Conservation (phyloP, 2,329 filamentous ascomycete genomes). For the Colletotrichum spaethianum region DNA sequence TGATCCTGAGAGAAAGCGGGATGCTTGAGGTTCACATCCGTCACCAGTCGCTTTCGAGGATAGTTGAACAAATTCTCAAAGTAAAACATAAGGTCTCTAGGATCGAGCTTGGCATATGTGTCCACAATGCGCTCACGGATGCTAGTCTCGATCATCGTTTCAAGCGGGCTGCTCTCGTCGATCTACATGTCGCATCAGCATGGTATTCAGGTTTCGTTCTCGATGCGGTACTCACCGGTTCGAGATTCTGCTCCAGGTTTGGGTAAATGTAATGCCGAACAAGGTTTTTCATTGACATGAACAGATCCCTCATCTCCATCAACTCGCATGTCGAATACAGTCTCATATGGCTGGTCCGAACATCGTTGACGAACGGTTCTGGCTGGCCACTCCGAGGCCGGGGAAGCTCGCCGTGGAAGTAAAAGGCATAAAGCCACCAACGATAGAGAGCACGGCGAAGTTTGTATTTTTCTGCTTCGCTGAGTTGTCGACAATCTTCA, state of each 20-base stretch:
- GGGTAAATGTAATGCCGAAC: slow-evolving; percentile 63
- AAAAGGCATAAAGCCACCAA: slow-evolving; percentile 69
- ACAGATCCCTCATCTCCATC: slow-evolving; percentile 61
- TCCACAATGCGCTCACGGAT: slow-evolving; percentile 54
- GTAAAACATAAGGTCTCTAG: slow-evolving; percentile 64
- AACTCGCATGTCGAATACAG: slow-evolving; percentile 59
- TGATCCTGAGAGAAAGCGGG: slow-evolving; percentile 61
- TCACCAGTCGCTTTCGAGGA: slow-evolving; percentile 60
- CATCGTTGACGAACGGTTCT: slow-evolving; percentile 56
- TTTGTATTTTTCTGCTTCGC: slow-evolving; percentile 58
- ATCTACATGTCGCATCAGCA: slow-evolving; percentile 17
- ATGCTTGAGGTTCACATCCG: slow-evolving; percentile 56
- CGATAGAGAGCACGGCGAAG: slow-evolving; percentile 65
- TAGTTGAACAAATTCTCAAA: slow-evolving; percentile 63
- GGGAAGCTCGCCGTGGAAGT: slow-evolving; percentile 63
- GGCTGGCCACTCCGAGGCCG: slow-evolving; percentile 55
- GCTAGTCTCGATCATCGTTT: slow-evolving; percentile 40
- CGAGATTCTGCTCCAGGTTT: slow-evolving; percentile 55
- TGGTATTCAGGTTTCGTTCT: not conserved
- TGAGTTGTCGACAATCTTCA: slow-evolving; percentile 61
- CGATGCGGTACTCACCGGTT: slow-evolving; percentile 49
- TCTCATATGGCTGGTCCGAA: slow-evolving; percentile 61
- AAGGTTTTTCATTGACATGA: slow-evolving; percentile 60
- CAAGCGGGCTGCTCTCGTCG: slow-evolving; percentile 27
- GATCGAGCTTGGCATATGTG: slow-evolving; percentile 65